Evolutionary conservation across 2,329 filamentous ascomycete genomes (phyloP), one percentile per base, ranked within the genome.

Genomic region (Didymella segeticola): DNA sequence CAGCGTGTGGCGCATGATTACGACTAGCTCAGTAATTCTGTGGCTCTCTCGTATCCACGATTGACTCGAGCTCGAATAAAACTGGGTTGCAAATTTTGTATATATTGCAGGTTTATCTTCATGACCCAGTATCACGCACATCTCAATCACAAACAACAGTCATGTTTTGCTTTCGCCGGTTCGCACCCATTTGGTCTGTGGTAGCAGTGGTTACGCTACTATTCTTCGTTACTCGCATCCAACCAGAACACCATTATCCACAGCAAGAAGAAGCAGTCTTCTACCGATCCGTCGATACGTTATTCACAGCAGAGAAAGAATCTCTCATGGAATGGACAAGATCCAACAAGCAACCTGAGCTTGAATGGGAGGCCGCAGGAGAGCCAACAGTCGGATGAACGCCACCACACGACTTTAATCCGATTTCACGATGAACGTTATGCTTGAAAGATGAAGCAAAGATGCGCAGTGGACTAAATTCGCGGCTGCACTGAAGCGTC

Each of bases 31-130:
- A 43, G 26, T 53, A 30, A 36, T 45, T 45, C 27, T 23, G 39
- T 43, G 33, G 27, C 41, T 54, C 51, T 45, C 51, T 48, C 46
- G 51, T 41, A 49, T 48, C 27, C 34, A 17, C 23, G 34, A 29
- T 49, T 54, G 51, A 54, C 51, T 54, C 51, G 51, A 30, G 45
- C 45, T 30, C 19, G 36, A 41, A 25, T 20, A 54, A 53, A 54
- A 54, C 45, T 54, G 51, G 51, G 46, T 23, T 26, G 46, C 45
- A 49, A 54, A 54, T 54, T 54, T 53, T 46, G 29, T 54, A 54
- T 54, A 54, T 49, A 54, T 54, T n/a, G 23, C 15, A 29, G 43
- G 36, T 22, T 4, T 22, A 23, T n/a, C 20, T n/a, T 19, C 34
- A n/a, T 14, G n/a, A 9, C 38, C 27, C 12, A 43, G 34, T 19